These are phyloP conservation scores for Coemansia biformis DNA, from an alignment of 192 early-diverging fungal species.

Conservation along the genomic window DNA sequence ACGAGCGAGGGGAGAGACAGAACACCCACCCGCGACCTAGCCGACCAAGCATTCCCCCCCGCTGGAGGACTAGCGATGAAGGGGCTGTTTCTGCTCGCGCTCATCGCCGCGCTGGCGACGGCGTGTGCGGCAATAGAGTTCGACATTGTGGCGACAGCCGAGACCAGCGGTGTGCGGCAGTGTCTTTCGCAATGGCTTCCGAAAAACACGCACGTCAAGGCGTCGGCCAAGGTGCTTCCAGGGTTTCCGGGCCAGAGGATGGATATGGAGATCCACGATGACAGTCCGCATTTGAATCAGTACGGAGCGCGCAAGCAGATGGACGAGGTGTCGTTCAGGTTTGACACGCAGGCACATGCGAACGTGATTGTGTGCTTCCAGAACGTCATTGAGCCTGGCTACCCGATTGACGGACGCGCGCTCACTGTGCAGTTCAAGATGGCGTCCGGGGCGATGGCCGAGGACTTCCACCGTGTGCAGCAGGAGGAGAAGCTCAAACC, in stretches of 20 bases:
- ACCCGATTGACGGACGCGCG: slow-evolving; percentile 31
- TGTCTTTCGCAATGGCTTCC: slow-evolving; percentile 79
- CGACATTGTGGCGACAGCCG: slow-evolving; percentile 58
- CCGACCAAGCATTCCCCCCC: too few relatives aligned
- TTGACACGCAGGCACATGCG: slow-evolving; percentile 83
- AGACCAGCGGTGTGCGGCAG: slow-evolving; percentile 37
- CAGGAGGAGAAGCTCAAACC: slow-evolving; percentile 79
- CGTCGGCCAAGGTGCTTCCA: slow-evolving; percentile 62
- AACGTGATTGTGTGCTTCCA: slow-evolving; percentile 83
- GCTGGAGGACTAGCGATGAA: slow-evolving; percentile 27
- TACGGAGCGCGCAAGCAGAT: slow-evolving; percentile 64
- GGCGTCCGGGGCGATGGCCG: slow-evolving; percentile 79
- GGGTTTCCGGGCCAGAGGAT: slow-evolving; percentile 67
- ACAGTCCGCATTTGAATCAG: slow-evolving; percentile 61
- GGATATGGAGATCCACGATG: slow-evolving; percentile 61
- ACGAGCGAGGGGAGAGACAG: too few relatives aligned
- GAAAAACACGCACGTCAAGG: slow-evolving; percentile 63
- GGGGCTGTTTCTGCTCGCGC: slow-evolving; percentile 9
- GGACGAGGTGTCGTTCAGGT: slow-evolving; percentile 62
- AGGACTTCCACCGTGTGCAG: slow-evolving; percentile 64
- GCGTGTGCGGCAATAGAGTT: slow-evolving; percentile 68
- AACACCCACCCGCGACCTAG: too few relatives aligned
- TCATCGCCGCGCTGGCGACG: slow-evolving; percentile 9
- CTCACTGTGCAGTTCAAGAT: slow-evolving; percentile 71
- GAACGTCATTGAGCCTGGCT: slow-evolving; percentile 60